Base-by-base conservation (phyloP, 805 yeast genomes). In the Barnettozyma siamensis region DNA sequence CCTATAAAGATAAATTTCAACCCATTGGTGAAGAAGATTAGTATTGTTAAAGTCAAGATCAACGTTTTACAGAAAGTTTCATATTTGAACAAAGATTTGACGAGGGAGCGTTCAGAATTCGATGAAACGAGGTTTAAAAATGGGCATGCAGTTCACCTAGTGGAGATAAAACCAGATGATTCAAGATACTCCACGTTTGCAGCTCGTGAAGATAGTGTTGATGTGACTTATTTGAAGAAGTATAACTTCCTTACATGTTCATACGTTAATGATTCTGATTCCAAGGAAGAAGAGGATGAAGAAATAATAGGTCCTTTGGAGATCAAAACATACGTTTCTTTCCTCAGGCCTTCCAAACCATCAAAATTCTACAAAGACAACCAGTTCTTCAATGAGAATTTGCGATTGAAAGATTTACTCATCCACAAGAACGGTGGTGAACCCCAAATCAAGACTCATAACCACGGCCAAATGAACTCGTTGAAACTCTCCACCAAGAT, bases 61-160 rank as follows among this genome's bases (percentile, higher is more conserved):
- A 81, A 81, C 46, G 70, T 84, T 11, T 65, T 80, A 43, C 93
- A 85, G 55, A 72, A 79, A 44, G 72, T 82, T 8, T 73, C 84
- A 0, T 82, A 79, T 57, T 72, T 70, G 7, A 76, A 86, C 8
- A 76, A 73, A 44, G 75, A 75, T 50, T 57, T 73, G 44, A 41
- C 31, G 6, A 29, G 33, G 18, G 35, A 41, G 28, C 67, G 70
- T 32, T 65, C 60, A 44, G 82, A 76, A 50, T 70, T 69, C 39
- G 85, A 80, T 37, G 75, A 72, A 27, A 24, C 21, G 2, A 34
- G 26, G 16, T 38, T 46, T 26, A 51, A 48, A 16, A 50, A 51
- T 23, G 89, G 83, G 46, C 67, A 83, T 39, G 64, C 70, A 3
- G 64, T 80, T 8, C 69, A 84, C 0, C 55, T 84, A 15, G 68